A percentile compares a stretch with the other conserved stretches of the same genome.
Conservation (phyloP, 2,329 filamentous ascomycete species). For the Acrocalymma vagum region DNA sequence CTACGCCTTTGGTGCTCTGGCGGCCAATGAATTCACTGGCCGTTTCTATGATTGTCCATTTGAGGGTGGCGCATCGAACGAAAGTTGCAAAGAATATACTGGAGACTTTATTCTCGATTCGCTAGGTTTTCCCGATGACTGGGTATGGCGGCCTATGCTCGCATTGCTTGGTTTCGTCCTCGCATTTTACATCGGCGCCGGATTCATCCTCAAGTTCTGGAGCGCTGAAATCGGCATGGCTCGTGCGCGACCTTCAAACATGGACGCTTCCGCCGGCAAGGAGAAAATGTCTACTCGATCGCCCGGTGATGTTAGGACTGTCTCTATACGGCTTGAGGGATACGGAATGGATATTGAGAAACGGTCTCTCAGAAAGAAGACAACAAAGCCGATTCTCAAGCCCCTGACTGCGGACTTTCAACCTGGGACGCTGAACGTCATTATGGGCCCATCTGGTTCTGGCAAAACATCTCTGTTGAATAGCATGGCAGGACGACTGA, state of each 20-base stretch:
- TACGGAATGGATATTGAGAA: slow-evolving; percentile 74
- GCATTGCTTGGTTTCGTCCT: slow-evolving; percentile 68
- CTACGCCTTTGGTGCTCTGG: slow-evolving; percentile 76
- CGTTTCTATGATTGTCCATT: slow-evolving; percentile 78
- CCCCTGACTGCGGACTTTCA: slow-evolving; percentile 73
- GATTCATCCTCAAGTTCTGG: slow-evolving; percentile 69
- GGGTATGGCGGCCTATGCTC: slow-evolving; percentile 73
- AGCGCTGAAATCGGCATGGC: slow-evolving; percentile 76
- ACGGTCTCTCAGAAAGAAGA: slow-evolving; percentile 61
- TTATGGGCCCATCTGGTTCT: slow-evolving; percentile 82
- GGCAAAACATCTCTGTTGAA: slow-evolving; percentile 81
- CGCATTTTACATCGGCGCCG: slow-evolving; percentile 69
- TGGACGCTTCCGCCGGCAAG: slow-evolving; percentile 73
- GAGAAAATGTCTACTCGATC: slow-evolving; percentile 70
- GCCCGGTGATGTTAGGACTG: slow-evolving; percentile 63
- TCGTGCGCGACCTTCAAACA: slow-evolving; percentile 61
- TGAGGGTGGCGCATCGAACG: slow-evolving; percentile 68
- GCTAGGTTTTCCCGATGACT: slow-evolving; percentile 72
- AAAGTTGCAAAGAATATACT: slow-evolving; percentile 72
- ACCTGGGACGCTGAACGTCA: slow-evolving; percentile 74
- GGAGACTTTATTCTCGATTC: slow-evolving; percentile 74
- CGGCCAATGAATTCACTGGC: slow-evolving; percentile 75
- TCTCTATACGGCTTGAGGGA: slow-evolving; percentile 70
- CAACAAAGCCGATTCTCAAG: slow-evolving; percentile 64
- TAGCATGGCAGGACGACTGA: slow-evolving; percentile 73